phyloP scores from a whole-genome alignment of 371 early-diverging fungal genomes.

The Smittium culicis region DNA sequence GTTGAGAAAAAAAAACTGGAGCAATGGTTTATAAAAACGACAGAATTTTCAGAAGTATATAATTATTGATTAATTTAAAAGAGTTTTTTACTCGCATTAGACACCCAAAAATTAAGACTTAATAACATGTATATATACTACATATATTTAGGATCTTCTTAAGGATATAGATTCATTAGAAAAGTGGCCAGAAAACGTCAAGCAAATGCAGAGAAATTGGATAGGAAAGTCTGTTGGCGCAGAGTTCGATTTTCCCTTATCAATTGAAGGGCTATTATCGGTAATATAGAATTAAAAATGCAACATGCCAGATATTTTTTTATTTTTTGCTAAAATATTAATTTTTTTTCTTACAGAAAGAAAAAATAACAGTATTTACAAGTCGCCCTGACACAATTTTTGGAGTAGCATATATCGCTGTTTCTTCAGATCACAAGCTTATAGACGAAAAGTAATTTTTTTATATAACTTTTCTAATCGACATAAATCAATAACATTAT shows the following conservation, averaged over 20 bases:
- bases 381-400: constrained; percentile 63
- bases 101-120: too few relatives aligned
- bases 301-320: too few relatives aligned
- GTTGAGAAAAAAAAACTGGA: constrained; percentile 70
- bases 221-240: constrained; percentile 76
- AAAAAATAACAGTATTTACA: constrained; percentile 55
- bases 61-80: not conserved
- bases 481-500: too few relatives aligned
- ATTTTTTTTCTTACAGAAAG: too few relatives aligned
- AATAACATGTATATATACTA: too few relatives aligned
- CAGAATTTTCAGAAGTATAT: constrained; percentile 53
- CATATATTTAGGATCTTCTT: constrained; percentile 42
- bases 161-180: constrained; percentile 62
- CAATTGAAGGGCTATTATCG: not conserved
- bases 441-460: not conserved
- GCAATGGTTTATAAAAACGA: constrained; percentile 89
- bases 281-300: too few relatives aligned
- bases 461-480: too few relatives aligned
- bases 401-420: constrained; percentile 61
- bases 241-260: constrained; percentile 49
- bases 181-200: constrained; percentile 85
- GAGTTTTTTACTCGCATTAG: not conserved
- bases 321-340: too few relatives aligned
- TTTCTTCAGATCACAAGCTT: constrained; percentile 49
- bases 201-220: constrained; percentile 85